Evolutionary conservation across 2,329 filamentous ascomycete genomes (phyloP), one percentile per base, ranked within the genome.

Genomic region (Fusarium nodosum): DNA sequence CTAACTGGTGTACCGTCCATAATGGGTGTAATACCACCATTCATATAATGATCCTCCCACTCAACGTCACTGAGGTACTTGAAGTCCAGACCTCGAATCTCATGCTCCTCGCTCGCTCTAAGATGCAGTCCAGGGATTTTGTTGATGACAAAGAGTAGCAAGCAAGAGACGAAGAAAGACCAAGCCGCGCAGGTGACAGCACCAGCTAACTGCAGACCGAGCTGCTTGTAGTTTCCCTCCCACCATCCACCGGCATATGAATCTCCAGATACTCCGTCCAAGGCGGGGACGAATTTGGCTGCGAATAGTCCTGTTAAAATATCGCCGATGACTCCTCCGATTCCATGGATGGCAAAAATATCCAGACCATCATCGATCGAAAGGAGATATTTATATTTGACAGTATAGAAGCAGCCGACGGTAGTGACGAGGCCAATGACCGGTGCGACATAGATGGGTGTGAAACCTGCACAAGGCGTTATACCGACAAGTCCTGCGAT

Each of bases 231-330:
- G 72, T 87, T 83, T 0, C 80, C 79, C 54, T 87, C 79, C 78
- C 81, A 82, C 82, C 83, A 85, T 12, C 85, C 85, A 1, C 85
- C 84, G 0, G 75, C 80, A 30, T 84, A 82, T 2, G 57, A 18
- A 2, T 81, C 81, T 7, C 76, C 74, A 3, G 79, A 82, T 5
- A 78, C 79, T 2, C 86, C 87, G 39, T 88, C 87, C 16, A 88
- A 81, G 9, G 82, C 81, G 3, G 83, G 82, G 3, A 88, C 82
- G 72, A 75, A 77, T 15, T 76, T 67, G 7, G 85, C 82, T 0
- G 87, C 87, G 54, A 89, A 89, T 31, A 89, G 79, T 4, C 87
- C 87, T 0, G 87, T 88, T 20, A 88, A 72, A 48, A 89, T 80
- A 34, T 85, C 83, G 18, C 87, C 87, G 1, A 88, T 81, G 65